Evolutionary conservation across 495 filamentous ascomycete species (phyloP).

Genomic region (Penicillium turbatum): DNA sequence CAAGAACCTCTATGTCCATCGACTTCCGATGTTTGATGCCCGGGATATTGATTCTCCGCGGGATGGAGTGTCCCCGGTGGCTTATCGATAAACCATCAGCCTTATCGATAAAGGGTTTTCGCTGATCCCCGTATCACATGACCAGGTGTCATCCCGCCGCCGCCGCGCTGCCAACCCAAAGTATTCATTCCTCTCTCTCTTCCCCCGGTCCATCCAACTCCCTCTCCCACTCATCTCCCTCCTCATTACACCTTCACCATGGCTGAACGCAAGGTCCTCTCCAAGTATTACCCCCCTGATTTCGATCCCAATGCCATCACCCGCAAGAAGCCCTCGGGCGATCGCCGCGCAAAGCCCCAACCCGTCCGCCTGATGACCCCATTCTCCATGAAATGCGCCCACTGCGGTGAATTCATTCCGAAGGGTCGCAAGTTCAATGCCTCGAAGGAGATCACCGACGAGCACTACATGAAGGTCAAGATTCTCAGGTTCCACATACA

Average conservation of each 20-base stretch:
- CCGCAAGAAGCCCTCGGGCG: constrained; percentile 47
- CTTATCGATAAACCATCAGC: too few species aligned
- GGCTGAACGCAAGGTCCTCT: constrained; percentile 90
- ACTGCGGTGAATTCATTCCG: constrained; percentile 96
- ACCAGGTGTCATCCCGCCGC: too few species aligned
- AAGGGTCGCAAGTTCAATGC: constrained; percentile 97
- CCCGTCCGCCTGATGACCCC: constrained; percentile 96
- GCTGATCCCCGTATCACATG: too few species aligned
- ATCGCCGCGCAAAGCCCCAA: constrained; percentile 47
- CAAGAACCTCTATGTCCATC: too few species aligned
- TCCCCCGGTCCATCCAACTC: neutral
- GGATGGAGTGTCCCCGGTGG: too few species aligned
- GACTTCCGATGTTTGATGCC: too few species aligned
- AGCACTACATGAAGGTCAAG: constrained; percentile 83
- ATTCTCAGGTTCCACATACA: constrained; percentile 95
- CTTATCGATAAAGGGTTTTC: too few species aligned
- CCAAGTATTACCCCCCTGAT: constrained; percentile 90
- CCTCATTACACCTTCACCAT: constrained; percentile 45
- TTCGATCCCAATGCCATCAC: constrained; percentile 89
- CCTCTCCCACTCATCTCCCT: neutral
- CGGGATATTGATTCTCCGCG: too few species aligned
- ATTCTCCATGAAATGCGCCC: constrained; percentile 87
- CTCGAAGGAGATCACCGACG: constrained; percentile 87
- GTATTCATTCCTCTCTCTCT: neutral
- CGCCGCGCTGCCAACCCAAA: too few species aligned